Evolutionary conservation across 805 yeast species (phyloP).

Genomic region (Starmerella cellae): DNA sequence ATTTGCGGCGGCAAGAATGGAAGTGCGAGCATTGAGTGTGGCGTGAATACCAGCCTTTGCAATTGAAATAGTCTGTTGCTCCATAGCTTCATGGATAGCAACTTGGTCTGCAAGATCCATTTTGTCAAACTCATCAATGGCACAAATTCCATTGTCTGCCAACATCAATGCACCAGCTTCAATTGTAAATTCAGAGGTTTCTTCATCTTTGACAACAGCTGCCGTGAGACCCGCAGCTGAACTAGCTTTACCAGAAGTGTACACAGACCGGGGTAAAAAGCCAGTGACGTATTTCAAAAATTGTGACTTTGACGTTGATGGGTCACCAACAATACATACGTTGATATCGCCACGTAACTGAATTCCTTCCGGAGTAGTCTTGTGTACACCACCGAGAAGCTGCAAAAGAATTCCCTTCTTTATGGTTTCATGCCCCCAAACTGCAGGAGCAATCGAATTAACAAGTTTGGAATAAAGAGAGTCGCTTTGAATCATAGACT

Average conservation of each 20-base stretch:
- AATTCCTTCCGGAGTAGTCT: conserved; percentile 84
- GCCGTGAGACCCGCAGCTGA: conserved; percentile 98
- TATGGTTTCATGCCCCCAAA: conserved; percentile 87
- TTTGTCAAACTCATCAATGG: conserved; percentile 96
- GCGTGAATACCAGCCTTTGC: conserved; percentile 99
- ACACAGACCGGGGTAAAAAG: conserved; percentile 86
- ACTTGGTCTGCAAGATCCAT: conserved; percentile 95
- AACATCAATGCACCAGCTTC: conserved; percentile 98
- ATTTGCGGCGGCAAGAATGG: conserved; percentile 96
- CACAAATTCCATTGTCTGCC: conserved; percentile 97
- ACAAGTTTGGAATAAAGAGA: conserved; percentile 75
- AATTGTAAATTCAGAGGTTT: conserved; percentile 89
- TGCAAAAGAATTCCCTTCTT: conserved; percentile 86
- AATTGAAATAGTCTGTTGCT: conserved; percentile 95
- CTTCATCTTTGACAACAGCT: conserved; percentile 94
- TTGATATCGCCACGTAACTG: conserved; percentile 93
- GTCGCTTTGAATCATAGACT: conserved; percentile 80
- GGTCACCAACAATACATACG: conserved; percentile 94
- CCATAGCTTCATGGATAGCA: conserved; percentile 99
- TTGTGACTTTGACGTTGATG: conserved; percentile 93
- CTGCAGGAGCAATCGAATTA: conserved; percentile 85
- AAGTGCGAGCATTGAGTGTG: conserved; percentile 89
- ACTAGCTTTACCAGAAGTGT: conserved; percentile 96
- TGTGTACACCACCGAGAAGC: conserved; percentile 90
- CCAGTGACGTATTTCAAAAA: conserved; percentile 84